Percentiles rank a stretch among this genome's conserved stretches.
Conservation (phyloP, 495 filamentous ascomycete species). For the Hypomontagnella submonticulosa region DNA sequence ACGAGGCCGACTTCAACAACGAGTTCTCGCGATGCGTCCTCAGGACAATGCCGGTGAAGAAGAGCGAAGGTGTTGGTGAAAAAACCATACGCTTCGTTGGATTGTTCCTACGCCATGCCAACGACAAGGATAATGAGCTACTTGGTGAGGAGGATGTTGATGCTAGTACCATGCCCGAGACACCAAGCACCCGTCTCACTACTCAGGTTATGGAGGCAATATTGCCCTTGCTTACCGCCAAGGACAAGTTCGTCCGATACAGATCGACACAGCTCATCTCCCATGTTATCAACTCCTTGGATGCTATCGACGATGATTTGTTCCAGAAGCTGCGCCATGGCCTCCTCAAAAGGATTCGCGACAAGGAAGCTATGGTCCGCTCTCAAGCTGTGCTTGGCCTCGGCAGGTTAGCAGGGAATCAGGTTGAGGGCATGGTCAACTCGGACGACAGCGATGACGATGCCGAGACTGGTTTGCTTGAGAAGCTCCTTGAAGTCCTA, state of each 20-base stretch:
- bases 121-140: conserved; percentile 78
- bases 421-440: conserved; percentile 76
- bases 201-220: conserved; percentile 73
- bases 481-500: conserved; percentile 88
- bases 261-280: conserved; percentile 88
- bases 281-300: conserved; percentile 87
- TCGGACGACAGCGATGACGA: conserved; percentile 72
- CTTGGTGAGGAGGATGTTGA: conserved; percentile 63
- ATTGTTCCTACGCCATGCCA: conserved; percentile 81
- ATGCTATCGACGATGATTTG: conserved; percentile 88
- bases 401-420: conserved; percentile 83
- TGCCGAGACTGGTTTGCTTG: conserved; percentile 68
- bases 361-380: conserved; percentile 91
- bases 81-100: conserved; percentile 85
- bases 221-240: conserved; percentile 76
- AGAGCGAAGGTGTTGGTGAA: conserved; percentile 90
- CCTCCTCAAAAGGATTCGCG: conserved; percentile 83
- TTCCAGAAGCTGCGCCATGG: conserved; percentile 82
- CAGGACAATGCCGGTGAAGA: conserved; percentile 86
- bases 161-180: conserved; percentile 75
- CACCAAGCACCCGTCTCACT: conserved; percentile 81
- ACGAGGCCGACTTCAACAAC: conserved; percentile 85
- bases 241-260: conserved; percentile 93
- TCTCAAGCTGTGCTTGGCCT: conserved; percentile 95
- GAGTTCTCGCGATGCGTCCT: conserved; percentile 86